Conservation (phyloP, 1,284 basidiomycete species). For the Trichosporon ovoides region DNA sequence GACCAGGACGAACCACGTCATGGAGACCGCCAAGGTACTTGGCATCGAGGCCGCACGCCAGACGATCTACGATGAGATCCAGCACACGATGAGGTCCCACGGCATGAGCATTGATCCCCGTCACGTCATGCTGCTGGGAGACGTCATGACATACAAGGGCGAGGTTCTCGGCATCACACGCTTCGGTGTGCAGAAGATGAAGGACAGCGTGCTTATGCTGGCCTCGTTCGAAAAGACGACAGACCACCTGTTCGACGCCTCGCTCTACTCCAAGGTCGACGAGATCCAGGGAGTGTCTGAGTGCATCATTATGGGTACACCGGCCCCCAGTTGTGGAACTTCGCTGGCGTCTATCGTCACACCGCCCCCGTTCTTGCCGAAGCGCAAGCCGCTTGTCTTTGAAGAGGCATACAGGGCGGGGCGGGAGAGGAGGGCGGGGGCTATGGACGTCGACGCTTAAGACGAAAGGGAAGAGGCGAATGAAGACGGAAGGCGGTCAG, state of each 20-base stretch:
- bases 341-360: slow-evolving; percentile 67
- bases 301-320: slow-evolving; percentile 99
- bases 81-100: slow-evolving; percentile 94
- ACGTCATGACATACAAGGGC: slow-evolving; percentile 99
- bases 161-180: slow-evolving; percentile 98
- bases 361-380: slow-evolving; percentile 55
- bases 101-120: slow-evolving; percentile 99
- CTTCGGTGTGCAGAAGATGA: slow-evolving; percentile 99
- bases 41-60: slow-evolving; percentile 94
- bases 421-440: slow-evolving; percentile 15
- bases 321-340: slow-evolving; percentile 91
- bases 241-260: slow-evolving; percentile 97
- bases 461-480: neutral
- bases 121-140: slow-evolving; percentile 96
- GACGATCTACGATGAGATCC: slow-evolving; percentile 96
- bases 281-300: slow-evolving; percentile 94
- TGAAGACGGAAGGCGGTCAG: neutral
- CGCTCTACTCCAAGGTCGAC: slow-evolving; percentile 93
- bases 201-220: slow-evolving; percentile 98
- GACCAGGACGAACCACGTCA: slow-evolving; percentile 95
- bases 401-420: slow-evolving; percentile 52
- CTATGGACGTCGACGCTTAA: slow-evolving; percentile 19
- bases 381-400: slow-evolving; percentile 57
- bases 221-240: slow-evolving; percentile 99
- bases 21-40: slow-evolving; percentile 88